A percentile compares a stretch with the other conserved stretches of the same genome.
Conservation (phyloP, 768 basidiomycete genomes). For the Lactifluus echinatus region DNA sequence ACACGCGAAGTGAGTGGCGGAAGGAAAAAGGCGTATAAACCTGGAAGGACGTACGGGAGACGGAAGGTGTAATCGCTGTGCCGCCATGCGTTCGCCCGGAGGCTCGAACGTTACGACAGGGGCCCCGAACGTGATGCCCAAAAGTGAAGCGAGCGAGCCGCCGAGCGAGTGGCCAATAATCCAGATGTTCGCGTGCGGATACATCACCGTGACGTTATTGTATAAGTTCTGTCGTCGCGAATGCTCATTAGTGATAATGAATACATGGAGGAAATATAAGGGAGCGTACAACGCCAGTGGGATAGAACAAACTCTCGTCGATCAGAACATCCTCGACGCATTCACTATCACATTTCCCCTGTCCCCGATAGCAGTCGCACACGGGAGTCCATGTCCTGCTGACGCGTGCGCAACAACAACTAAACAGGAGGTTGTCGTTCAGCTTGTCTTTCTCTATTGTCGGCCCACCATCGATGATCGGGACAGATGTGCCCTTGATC, state of each 20-base stretch:
- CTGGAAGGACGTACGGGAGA: slow-evolving; percentile 49
- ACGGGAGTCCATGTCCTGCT: slow-evolving; percentile 91
- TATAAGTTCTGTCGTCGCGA: slow-evolving; percentile 69
- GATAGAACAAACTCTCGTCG: slow-evolving; percentile 83
- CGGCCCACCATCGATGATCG: slow-evolving; percentile 66
- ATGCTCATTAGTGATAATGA: not conserved
- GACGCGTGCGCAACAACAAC: slow-evolving; percentile 92
- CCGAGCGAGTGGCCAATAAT: slow-evolving; percentile 79
- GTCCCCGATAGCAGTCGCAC: slow-evolving; percentile 75
- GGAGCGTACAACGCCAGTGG: slow-evolving; percentile 62
- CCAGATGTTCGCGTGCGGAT: slow-evolving; percentile 88
- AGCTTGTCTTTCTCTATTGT: slow-evolving; percentile 84
- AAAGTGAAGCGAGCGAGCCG: slow-evolving; percentile 76
- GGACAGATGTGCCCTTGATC: slow-evolving; percentile 89
- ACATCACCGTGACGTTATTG: slow-evolving; percentile 86
- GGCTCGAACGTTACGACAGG: slow-evolving; percentile 89
- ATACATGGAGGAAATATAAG: not conserved
- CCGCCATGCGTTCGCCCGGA: slow-evolving; percentile 52
- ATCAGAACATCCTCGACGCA: slow-evolving; percentile 74
- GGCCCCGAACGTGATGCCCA: slow-evolving; percentile 83
- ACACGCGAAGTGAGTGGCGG: not conserved
- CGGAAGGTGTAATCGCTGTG: slow-evolving; percentile 77
- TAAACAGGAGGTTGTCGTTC: slow-evolving; percentile 91
- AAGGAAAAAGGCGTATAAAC: not conserved
- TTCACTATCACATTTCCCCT: slow-evolving; percentile 65